phyloP scores from a whole-genome alignment of 352 stramenopile genomes.

The Proteromonas lacertae region DNA sequence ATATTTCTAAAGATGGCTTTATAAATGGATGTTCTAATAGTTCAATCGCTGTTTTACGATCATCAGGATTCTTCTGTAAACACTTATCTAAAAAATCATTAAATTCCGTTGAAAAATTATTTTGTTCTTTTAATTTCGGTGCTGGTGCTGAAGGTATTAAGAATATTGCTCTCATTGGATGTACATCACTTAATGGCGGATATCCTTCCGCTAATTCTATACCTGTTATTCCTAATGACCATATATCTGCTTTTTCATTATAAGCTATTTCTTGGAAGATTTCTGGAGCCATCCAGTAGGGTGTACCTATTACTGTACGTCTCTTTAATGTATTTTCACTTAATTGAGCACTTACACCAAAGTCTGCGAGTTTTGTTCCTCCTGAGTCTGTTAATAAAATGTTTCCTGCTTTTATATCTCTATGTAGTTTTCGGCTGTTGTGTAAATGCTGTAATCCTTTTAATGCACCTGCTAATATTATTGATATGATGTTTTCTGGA shows the following conservation, averaged over 20 bases:
- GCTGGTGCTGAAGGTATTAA: conserved; percentile 76
- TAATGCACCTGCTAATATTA: not conserved
- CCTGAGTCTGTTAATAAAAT: not conserved
- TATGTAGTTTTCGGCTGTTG: conserved; percentile 36
- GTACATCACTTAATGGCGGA: conserved; percentile 68
- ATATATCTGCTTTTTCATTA: conserved; percentile 84
- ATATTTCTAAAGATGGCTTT: no score
- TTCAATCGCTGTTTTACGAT: conserved; percentile 10
- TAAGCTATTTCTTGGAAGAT: conserved; percentile 57
- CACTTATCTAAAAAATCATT: conserved; percentile 44
- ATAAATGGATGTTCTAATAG: conserved; percentile 13
- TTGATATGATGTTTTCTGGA: not conserved
- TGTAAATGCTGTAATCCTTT: conserved; percentile 33
- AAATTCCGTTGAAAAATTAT: conserved; percentile 17
- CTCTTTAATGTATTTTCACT: conserved; percentile 85
- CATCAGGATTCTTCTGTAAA: conserved; percentile 36
- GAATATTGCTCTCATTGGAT: conserved; percentile 93
- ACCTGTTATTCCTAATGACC: conserved; percentile 81
- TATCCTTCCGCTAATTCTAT: conserved; percentile 90
- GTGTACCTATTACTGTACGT: conserved; percentile 79
- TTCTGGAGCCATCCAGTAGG: conserved; percentile 82
- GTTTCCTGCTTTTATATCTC: conserved; percentile 6
- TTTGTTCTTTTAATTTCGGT: conserved; percentile 24
- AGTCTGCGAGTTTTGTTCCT: conserved; percentile 8
- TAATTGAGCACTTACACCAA: conserved; percentile 51